Evolutionary conservation across 257 asterid genomes (phyloP), one percentile per base, ranked within the genome.

Genomic region (Eucommia ulmoides): DNA sequence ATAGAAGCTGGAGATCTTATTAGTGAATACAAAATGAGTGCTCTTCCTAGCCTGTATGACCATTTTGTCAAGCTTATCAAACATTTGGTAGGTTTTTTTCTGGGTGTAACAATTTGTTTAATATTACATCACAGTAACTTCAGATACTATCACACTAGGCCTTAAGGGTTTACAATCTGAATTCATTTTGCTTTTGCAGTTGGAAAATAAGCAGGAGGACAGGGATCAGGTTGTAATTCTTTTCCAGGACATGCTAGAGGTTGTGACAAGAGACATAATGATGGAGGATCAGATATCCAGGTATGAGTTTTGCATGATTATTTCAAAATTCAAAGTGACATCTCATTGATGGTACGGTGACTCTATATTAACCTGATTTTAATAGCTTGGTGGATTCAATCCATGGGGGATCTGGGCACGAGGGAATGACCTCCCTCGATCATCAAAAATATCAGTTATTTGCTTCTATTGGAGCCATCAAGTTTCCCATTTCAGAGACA

Each of bases 201-300:
- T 80, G 22, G 95, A 75, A 20, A 91, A 91, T 60, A 79, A 84
- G 71, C 93, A 59, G 57, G 94, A 83, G 70, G 96, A 91, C 21
- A 79, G 96, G 77, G 98, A 91, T 77, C 94, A 75, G 62, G 93
- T 91, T 70, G 95, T 91, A 60, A 81, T 91, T 71, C 96, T 91
- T 64, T 83, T 91, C 82, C 98, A 91, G 76, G 98, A 91, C 65
- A 83, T 91, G 98, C 78, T 91, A 52, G 98, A 91, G 79, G 96
- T 91, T 22, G 96, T 91, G 69, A 75, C 92, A 23, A 79, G 91
- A 65, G 98, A 91, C 65, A 86, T 89, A 63, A 89, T 88, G 97
- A 68, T 69, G 88, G 98, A 86, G 73, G 98, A 86, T 68, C 92
- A 74, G 21, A 63, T 81, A 69, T 79, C 95, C 49, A 81, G 74